Evolutionary conservation across 495 filamentous ascomycete genomes (phyloP).

Genomic region (Penicillium maclennaniae): DNA sequence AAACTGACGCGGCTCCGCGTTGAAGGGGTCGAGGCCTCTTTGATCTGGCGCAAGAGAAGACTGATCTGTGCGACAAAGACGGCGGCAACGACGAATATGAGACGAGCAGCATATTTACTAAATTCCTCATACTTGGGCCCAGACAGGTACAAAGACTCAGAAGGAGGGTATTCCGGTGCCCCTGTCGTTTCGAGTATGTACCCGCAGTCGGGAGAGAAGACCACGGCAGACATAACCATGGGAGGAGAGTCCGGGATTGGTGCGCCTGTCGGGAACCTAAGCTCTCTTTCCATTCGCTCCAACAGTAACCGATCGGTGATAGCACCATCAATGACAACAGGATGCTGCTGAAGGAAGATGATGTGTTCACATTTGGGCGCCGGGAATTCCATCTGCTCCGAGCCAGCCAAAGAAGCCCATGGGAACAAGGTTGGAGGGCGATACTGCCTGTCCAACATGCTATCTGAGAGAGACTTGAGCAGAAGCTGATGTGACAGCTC

Average conservation of each 20-base stretch:
- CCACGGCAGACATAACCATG: slow-evolving; percentile 75
- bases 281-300: slow-evolving; percentile 72
- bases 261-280: slow-evolving; percentile 81
- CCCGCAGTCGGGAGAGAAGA: slow-evolving; percentile 92
- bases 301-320: slow-evolving; percentile 43
- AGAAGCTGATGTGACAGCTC: slow-evolving; percentile 62
- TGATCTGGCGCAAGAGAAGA: slow-evolving; percentile 78
- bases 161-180: slow-evolving; percentile 63
- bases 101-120: slow-evolving; percentile 59
- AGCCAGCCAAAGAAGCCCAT: slow-evolving; percentile 59
- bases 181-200: slow-evolving; percentile 88
- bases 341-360: slow-evolving; percentile 80
- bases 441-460: slow-evolving; percentile 57
- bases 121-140: slow-evolving; percentile 79
- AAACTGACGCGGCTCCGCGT: slow-evolving; percentile 89
- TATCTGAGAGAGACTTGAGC: slow-evolving; percentile 63
- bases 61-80: slow-evolving; percentile 67
- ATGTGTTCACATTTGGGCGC: slow-evolving; percentile 84
- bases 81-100: slow-evolving; percentile 62
- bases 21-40: slow-evolving; percentile 90
- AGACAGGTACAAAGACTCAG: slow-evolving; percentile 62
- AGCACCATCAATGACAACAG: slow-evolving; percentile 36
- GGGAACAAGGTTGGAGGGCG: slow-evolving; percentile 51
- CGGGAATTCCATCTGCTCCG: slow-evolving; percentile 54
- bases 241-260: slow-evolving; percentile 62